Evolutionary conservation across 345 rosid species (phyloP).

Genomic region (Eucalyptus cladocalyx): DNA sequence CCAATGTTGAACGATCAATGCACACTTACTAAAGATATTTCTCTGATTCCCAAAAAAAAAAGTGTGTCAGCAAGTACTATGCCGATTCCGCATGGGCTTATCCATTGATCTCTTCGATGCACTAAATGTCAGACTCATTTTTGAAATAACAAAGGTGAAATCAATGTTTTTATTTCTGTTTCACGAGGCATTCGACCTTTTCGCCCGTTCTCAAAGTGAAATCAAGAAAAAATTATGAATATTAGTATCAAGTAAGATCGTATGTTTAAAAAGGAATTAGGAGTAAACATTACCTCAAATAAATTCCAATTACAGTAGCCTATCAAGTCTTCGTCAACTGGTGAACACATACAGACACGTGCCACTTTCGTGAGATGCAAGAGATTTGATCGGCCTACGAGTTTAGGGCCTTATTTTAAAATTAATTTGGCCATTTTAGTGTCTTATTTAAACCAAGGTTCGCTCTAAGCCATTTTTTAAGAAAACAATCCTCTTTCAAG

Average conservation of each 20-base stretch:
- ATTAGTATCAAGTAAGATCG: background rate
- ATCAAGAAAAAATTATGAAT: background rate
- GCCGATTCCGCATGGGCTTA: background rate
- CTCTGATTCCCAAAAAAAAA: background rate
- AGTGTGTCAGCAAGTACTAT: background rate
- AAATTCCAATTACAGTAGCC: fast-evolving
- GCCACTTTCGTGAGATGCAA: background rate
- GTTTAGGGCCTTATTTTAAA: background rate
- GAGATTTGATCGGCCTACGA: background rate
- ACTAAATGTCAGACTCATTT: background rate
- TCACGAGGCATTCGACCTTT: background rate
- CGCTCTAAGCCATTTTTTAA: background rate
- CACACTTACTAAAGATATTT: background rate
- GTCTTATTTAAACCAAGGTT: background rate
- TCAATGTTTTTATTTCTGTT: background rate
- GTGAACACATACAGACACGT: background rate
- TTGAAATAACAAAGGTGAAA: background rate
- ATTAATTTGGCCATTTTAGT: background rate
- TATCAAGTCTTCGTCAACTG: background rate
- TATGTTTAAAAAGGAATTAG: background rate
- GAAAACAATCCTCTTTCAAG: background rate
- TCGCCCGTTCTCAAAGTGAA: background rate
- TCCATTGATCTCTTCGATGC: background rate
- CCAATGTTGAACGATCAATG: background rate
- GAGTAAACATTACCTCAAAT: background rate